Conservation (phyloP, 768 basidiomycete genomes). For the Postia placenta region DNA sequence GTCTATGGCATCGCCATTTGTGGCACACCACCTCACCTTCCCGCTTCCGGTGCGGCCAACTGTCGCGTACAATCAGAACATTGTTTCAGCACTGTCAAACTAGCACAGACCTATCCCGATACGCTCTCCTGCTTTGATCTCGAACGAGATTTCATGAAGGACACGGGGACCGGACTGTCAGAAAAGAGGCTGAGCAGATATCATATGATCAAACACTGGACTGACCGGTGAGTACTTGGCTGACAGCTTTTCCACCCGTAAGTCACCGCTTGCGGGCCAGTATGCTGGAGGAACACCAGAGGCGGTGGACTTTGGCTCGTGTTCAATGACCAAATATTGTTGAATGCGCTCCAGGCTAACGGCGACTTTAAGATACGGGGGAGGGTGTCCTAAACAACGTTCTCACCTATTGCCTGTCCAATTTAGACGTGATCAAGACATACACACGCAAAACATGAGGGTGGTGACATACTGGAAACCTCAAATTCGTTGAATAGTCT, state of each 20-base stretch:
- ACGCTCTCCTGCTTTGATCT: slow-evolving; percentile 49
- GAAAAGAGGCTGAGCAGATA: not conserved
- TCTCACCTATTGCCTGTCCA: slow-evolving; percentile 27
- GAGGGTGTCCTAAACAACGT: not conserved
- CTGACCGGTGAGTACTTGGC: slow-evolving; percentile 29
- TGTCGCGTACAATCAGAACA: not conserved
- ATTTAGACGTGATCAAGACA: not conserved
- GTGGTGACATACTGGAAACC: slow-evolving; percentile 30
- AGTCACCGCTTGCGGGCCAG: slow-evolving; percentile 44
- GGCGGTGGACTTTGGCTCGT: slow-evolving; percentile 32
- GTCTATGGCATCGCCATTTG: too few relatives aligned
- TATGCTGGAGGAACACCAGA: slow-evolving; percentile 41
- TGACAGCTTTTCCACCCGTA: slow-evolving; percentile 38
- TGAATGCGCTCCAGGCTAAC: slow-evolving; percentile 34
- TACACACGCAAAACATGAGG: not conserved
- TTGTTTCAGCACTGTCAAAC: not conserved
- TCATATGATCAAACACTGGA: not conserved
- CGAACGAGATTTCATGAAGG: slow-evolving; percentile 44
- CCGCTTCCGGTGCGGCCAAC: slow-evolving; percentile 57
- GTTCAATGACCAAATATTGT: slow-evolving; percentile 41
- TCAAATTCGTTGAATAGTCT: slow-evolving; percentile 39
- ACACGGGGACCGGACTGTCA: slow-evolving; percentile 46
- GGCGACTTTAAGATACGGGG: not conserved
- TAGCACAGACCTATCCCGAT: slow-evolving; percentile 38
- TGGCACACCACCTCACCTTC: slow-evolving; percentile 25